These are phyloP conservation scores for Carpinus fangiana DNA, from an alignment of 306 rosid species.

Conservation along the genomic window DNA sequence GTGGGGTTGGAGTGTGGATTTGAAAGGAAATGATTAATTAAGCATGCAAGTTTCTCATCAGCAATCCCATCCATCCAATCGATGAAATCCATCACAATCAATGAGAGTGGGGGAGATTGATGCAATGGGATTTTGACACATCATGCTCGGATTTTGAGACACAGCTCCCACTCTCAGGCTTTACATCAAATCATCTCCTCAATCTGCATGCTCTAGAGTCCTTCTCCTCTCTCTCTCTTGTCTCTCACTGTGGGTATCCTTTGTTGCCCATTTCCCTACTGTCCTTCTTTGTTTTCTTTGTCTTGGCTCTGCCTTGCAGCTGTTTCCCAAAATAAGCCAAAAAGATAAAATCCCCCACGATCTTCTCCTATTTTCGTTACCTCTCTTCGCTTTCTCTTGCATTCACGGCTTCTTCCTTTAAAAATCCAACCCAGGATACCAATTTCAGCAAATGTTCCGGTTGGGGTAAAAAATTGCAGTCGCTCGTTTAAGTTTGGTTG, in stretches of 20 bases:
- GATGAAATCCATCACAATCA: constrained; percentile 56
- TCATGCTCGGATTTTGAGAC: constrained; percentile 84
- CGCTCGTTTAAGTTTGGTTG: no score
- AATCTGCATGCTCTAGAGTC: constrained; percentile 50
- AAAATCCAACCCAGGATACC: background rate
- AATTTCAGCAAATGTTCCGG: no score
- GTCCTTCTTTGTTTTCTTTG: no score
- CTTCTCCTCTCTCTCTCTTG: constrained; percentile 6
- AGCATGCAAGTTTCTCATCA: constrained; percentile 46
- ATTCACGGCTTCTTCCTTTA: constrained; percentile 36
- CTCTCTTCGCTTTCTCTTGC: constrained; percentile 31
- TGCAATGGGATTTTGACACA: constrained; percentile 79
- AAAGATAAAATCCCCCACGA: constrained; percentile 23
- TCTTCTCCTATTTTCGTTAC: constrained; percentile 36
- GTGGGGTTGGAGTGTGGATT: background rate
- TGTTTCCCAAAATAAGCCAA: no score
- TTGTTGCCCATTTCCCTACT: constrained; percentile 20
- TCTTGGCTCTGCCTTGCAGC: no score
- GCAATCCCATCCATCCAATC: constrained; percentile 56
- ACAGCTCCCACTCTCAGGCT: constrained; percentile 41
- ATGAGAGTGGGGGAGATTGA: constrained; percentile 40
- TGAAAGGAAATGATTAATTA: constrained; percentile 32
- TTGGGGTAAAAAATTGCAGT: no score
- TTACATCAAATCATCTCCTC: constrained; percentile 63
- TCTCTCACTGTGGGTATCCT: constrained; percentile 16